These are phyloP conservation scores for Dianthus caryophyllus DNA, from an alignment of 148 eudicot species.

Conservation along the genomic window DNA sequence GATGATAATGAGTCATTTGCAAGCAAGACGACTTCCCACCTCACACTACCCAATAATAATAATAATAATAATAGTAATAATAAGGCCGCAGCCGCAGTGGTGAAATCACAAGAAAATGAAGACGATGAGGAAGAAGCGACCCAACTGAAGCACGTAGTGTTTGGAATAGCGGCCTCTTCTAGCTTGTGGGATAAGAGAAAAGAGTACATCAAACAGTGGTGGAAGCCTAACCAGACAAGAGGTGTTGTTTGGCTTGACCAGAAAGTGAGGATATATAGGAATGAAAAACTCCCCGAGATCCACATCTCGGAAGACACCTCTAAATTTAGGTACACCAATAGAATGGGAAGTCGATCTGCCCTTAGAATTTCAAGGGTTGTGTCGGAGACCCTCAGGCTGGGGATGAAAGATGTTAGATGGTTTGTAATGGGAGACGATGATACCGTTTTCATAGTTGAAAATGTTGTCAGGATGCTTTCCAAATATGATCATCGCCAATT, in stretches of 20 bases:
- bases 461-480: constrained; percentile 43
- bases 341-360: constrained; percentile 39
- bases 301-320: constrained; percentile 36
- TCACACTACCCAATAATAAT: background rate
- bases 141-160: constrained; percentile 44
- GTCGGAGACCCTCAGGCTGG: constrained; percentile 49
- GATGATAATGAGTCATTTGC: background rate
- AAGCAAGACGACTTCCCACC: background rate
- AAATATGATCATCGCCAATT: constrained; percentile 52
- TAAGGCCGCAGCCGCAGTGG: no score
- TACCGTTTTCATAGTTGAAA: constrained; percentile 47
- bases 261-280: constrained; percentile 15
- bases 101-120: background rate
- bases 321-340: constrained; percentile 43
- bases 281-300: constrained; percentile 43
- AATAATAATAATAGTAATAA: background rate
- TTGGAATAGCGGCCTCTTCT: constrained; percentile 57
- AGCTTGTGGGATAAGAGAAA: constrained; percentile 50
- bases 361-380: constrained; percentile 46
- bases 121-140: constrained; percentile 14
- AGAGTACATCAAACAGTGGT: constrained; percentile 64
- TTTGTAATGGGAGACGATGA: constrained; percentile 73
- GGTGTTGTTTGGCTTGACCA: constrained; percentile 61
- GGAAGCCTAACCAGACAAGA: constrained; percentile 51
- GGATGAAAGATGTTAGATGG: constrained; percentile 49